Evolutionary conservation across 129 eudicot species (phyloP), one percentile per base, ranked within the genome.

Genomic region (Helianthus tuberosus): DNA sequence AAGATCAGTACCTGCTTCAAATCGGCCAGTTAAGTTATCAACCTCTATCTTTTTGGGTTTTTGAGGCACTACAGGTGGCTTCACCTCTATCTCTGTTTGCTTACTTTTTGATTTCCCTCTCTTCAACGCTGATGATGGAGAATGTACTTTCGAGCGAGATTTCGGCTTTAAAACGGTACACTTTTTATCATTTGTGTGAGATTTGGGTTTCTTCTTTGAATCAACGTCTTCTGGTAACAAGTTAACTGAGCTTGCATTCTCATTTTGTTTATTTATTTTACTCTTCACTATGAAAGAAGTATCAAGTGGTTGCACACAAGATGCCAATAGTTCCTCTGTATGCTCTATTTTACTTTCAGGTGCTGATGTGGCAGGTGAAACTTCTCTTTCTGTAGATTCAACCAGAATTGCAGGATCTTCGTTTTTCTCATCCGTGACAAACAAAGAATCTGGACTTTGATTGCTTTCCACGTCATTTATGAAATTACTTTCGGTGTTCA

Each of bases 1-100:
- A 17, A 57, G 39, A 2, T 41, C 29, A 46, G 23, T 63, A 94
- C 98, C 98, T 86, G 96, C 90, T 86, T 88, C 98, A 81, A 90
- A 80, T 65, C 82, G 88, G 64, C 79, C 81, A 63, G 73, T 88
- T 52, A 80, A 49, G 69, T 85, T 58, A 77, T 38, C 80, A n/a
- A 84, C 88, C 58, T 65, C 53, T 51, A 78, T 53, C 70, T 64
- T 86, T 71, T 82, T 94, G 17, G 88, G 69, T 75, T 78, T 94
- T 41, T 53, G 67, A 36, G 87, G 75, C 57, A 44, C 47, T 57
- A 62, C 67, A 58, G 77, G 72, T 55, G 79, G 72, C 76, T 85
- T 87, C 54, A 32, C 79, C 15, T 74, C 84, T 17, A 72, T 71
- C 69, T 74, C 83, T 11, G 71, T 77, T 59, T 66, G 59, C 74